phyloP scores from a whole-genome alignment of 2,329 filamentous ascomycete genomes.

The Colletotrichum sojae region DNA sequence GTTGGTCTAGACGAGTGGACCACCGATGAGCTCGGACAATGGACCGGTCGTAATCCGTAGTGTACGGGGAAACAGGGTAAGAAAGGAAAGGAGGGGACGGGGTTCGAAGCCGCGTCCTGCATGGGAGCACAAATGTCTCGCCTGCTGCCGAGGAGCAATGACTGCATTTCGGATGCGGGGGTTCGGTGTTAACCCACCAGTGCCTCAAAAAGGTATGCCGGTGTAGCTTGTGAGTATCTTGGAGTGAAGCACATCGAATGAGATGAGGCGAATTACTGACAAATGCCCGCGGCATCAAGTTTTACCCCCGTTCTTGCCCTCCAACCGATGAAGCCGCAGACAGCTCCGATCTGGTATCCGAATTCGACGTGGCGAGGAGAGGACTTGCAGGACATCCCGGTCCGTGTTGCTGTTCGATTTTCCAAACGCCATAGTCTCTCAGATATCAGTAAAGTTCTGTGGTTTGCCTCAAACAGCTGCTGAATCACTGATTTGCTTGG shows the following conservation, averaged over 20 bases:
- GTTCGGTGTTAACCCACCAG: conserved; percentile 13
- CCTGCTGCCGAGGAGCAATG: not conserved
- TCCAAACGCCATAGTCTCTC: no score
- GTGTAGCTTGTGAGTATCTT: conserved; percentile 4
- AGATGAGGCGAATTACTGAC: conserved; percentile 17
- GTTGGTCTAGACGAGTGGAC: conserved; percentile 29
- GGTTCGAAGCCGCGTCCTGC: no score
- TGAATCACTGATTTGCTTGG: no score
- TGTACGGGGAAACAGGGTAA: not conserved
- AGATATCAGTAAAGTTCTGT: no score
- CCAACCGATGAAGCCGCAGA: not conserved
- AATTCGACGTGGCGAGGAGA: not conserved
- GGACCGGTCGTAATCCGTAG: not conserved
- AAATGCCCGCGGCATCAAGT: conserved; percentile 1
- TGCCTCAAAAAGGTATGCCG: conserved; percentile 8
- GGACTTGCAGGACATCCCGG: not conserved
- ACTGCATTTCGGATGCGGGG: conserved; percentile 19
- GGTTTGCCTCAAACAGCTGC: no score
- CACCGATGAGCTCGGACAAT: conserved; percentile 1
- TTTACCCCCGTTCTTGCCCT: conserved; percentile 7
- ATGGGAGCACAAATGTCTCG: no score
- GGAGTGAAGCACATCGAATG: conserved; percentile 8
- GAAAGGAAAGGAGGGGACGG: no score
- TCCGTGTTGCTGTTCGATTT: not conserved
- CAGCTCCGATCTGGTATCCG: not conserved